Conservation (phyloP, 495 filamentous ascomycete genomes). For the Wilcoxina mikolae region DNA sequence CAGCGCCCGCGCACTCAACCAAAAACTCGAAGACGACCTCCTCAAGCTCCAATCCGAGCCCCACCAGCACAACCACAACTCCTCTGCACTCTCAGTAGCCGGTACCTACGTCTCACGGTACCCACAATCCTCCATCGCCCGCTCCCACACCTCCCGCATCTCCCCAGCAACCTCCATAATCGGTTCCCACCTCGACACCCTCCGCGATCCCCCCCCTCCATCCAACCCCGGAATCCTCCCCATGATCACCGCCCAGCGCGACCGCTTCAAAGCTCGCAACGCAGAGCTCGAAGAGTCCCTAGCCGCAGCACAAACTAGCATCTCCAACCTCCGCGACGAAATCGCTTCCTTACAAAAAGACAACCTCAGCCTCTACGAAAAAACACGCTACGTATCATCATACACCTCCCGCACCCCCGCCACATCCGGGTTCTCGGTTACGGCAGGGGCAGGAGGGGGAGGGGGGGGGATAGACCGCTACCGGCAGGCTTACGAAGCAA, state of each 20-base stretch:
- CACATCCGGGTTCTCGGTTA: slow-evolving; percentile 42
- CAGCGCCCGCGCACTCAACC: slow-evolving; percentile 65
- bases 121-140: slow-evolving; percentile 54
- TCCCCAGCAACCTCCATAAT: slow-evolving; percentile 97
- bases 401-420: slow-evolving; percentile 43
- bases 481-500: slow-evolving; percentile 81
- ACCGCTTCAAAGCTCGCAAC: slow-evolving; percentile 96
- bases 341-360: slow-evolving; percentile 87
- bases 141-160: slow-evolving; percentile 44
- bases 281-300: slow-evolving; percentile 81
- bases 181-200: slow-evolving; percentile 35
- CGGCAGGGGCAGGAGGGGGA: slow-evolving; percentile 51
- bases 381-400: slow-evolving; percentile 87
- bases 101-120: slow-evolving; percentile 81
- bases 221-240: slow-evolving; percentile 70
- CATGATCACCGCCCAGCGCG: slow-evolving; percentile 95
- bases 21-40: slow-evolving; percentile 85
- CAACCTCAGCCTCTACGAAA: slow-evolving; percentile 93
- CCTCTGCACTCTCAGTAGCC: slow-evolving; percentile 76
- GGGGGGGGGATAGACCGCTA: slow-evolving; percentile 69
- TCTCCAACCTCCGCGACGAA: slow-evolving; percentile 80
- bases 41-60: slow-evolving; percentile 72
- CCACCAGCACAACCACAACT: slow-evolving; percentile 55
- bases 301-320: slow-evolving; percentile 60
- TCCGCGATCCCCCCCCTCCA: slow-evolving; percentile 39